phyloP scores from a whole-genome alignment of 2,329 filamentous ascomycete genomes.

The Dichotomopilus funicola region DNA sequence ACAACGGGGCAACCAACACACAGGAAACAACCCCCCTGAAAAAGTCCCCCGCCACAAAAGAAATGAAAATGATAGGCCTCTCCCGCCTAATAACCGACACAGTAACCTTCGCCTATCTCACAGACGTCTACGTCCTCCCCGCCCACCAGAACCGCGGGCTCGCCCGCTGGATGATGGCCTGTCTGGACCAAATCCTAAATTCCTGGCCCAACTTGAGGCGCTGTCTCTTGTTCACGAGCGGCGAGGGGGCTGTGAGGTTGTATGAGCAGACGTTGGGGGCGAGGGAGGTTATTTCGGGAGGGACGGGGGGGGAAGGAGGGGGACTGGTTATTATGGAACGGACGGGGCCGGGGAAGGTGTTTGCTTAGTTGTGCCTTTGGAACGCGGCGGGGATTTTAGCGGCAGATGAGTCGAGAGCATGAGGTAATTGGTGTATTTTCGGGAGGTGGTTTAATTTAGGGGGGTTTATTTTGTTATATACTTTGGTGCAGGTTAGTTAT shows the following conservation, averaged over 20 bases:
- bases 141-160: slow-evolving; percentile 56
- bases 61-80: slow-evolving; percentile 15
- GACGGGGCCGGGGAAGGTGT: neutral
- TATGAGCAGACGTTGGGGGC: slow-evolving; percentile 44
- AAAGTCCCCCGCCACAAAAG: no score
- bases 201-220: slow-evolving; percentile 55
- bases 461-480: neutral
- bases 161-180: slow-evolving; percentile 58
- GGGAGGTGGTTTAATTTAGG: no score
- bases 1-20: no score
- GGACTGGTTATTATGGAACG: slow-evolving; percentile 28
- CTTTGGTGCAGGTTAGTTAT: neutral
- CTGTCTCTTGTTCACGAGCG: slow-evolving; percentile 47
- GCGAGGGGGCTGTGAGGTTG: slow-evolving; percentile 31
- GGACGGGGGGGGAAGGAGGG: slow-evolving; percentile 33
- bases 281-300: slow-evolving; percentile 29
- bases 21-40: no score
- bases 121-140: slow-evolving; percentile 60
- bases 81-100: slow-evolving; percentile 54
- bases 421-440: neutral
- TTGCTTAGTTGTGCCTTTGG: neutral
- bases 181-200: slow-evolving; percentile 49
- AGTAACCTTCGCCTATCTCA: slow-evolving; percentile 61
- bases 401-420: neutral
- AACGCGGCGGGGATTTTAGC: no score